Base-by-base conservation (phyloP, 345 rosid genomes). In the Lepidium sativum region DNA sequence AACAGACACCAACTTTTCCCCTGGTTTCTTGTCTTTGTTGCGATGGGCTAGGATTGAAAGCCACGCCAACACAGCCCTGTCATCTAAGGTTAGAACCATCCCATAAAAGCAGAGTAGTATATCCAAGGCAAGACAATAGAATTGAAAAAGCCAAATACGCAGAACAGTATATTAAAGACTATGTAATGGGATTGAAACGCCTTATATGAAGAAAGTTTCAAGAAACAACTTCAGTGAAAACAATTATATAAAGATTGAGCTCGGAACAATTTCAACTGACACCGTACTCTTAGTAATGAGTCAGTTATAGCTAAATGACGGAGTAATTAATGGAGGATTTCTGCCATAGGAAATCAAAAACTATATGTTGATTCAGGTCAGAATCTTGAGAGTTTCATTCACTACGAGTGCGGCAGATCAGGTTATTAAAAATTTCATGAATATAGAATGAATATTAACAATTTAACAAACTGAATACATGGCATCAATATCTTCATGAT, bases 51-150 rank as follows among this genome's bases (percentile, higher is more conserved):
- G 73, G 66, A 90, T 88, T 6, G 99, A 86, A 55, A 90, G 92
- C 97, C 96, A 94, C 34, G 97, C 96, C 65, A 90, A 78, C 18
- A 90, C 91, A 73, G 99, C 94, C 99, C 97, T 87, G 82, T 67
- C 25, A 75, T 53, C 65, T 44, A 25, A 57, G 69, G 54, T 58
- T 51, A 23, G n/a, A 59, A 21, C 35, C 55, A 41, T 51, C 17
- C 11, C 33, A 48, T 43, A 39, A 60, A 58, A n/a, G 14, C 34
- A 34, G 48, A 57, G 39, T 57, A 59, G 25, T 2, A 57, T 12
- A 18, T 37, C 61, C 42, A 57, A 51, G 14, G 18, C 25, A 20
- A 43, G 14, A 17, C 13, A 58, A 51, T 25, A 49, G 34, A 12
- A 32, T 9, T 38, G 0, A 31, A 21, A 32, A 21, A 9, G 5